Evolutionary conservation across 305 asterid genomes (phyloP), one percentile per base, ranked within the genome.

Genomic region (Fraxinus velutina): DNA sequence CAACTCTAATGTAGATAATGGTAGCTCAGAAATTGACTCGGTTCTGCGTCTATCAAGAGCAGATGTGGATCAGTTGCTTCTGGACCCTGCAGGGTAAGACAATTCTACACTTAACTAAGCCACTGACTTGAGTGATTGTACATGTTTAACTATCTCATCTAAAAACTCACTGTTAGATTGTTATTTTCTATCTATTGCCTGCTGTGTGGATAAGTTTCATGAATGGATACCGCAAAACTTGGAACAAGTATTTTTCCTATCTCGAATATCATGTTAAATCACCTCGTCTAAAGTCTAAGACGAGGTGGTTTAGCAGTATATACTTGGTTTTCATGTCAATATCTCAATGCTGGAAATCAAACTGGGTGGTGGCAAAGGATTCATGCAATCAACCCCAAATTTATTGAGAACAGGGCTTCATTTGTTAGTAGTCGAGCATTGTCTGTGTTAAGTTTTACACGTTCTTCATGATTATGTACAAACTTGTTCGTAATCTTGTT

Each of bases 31-130:
- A 37, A 80, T 75, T 36, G 94, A 90, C 17, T 80, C 95, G 21
- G 37, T 89, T 82, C 85, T 92, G 0, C 92, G 94, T 52, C 84
- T 89, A 75, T 93, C 97, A 79, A 86, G 92, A 84, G 91, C 86
- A 22, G 95, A 93, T 75, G 89, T 92, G 85, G 95, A 92, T 80
- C 97, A 92, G 33, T 44, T 93, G 87, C 85, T 93, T 39, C 66
- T 92, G 76, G 92, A 92, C 79, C 94, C 95, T 74, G 87, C 89
- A 74, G 91, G 94, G 98, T 92, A 89, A 88, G 88, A 84, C 22
- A 78, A 30, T 29, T 70, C 42, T 70, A 70, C n/a, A 24, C 19
- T 10, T 6, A 3, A 64, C 30, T 66, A 29, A 5, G 8, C 5
- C 19, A 12, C 32, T 64, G 73, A 4, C 73, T 66, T 24, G 0